phyloP scores from a whole-genome alignment of 2,329 filamentous ascomycete genomes.

The Neofusicoccum ribis region DNA sequence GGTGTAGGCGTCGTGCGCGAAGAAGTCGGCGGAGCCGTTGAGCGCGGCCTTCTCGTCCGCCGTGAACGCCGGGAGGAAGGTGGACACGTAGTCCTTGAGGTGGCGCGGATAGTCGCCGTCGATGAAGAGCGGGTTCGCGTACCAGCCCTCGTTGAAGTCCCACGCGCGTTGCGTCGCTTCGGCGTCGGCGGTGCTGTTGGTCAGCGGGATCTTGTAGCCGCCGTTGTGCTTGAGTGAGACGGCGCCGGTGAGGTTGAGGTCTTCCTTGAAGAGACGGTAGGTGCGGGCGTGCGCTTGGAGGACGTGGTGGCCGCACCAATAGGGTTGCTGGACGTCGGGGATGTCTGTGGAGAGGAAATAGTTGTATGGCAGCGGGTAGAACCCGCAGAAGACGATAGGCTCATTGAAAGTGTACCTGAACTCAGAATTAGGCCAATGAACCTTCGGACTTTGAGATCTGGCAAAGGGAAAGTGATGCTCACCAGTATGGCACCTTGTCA shows the following conservation, averaged over 20 bases:
- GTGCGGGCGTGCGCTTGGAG: slow-evolving; percentile 39
- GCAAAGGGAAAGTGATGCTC: too few species aligned
- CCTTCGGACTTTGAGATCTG: too few species aligned
- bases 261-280: slow-evolving; percentile 44
- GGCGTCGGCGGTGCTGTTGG: slow-evolving; percentile 36
- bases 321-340: slow-evolving; percentile 33
- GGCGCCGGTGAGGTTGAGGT: slow-evolving; percentile 39
- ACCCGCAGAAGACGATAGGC: slow-evolving; percentile 34
- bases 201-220: slow-evolving; percentile 38
- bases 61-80: slow-evolving; percentile 35
- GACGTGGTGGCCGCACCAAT: slow-evolving; percentile 38
- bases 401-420: slow-evolving; percentile 46
- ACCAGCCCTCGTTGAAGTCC: slow-evolving; percentile 45
- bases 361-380: slow-evolving; percentile 17
- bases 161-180: slow-evolving; percentile 35
- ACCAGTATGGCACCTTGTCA: slow-evolving; percentile 37
- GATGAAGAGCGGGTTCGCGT: slow-evolving; percentile 45
- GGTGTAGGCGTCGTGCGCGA: slow-evolving; percentile 41
- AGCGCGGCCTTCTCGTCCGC: slow-evolving; percentile 34
- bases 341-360: slow-evolving; percentile 41
- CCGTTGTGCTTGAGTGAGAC: slow-evolving; percentile 41
- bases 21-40: slow-evolving; percentile 36
- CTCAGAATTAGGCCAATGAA: too few species aligned
- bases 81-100: slow-evolving; percentile 38
- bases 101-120: slow-evolving; percentile 47